phyloP scores from a whole-genome alignment of 1,284 basidiomycete genomes.

The Moniliophthora roreri region DNA sequence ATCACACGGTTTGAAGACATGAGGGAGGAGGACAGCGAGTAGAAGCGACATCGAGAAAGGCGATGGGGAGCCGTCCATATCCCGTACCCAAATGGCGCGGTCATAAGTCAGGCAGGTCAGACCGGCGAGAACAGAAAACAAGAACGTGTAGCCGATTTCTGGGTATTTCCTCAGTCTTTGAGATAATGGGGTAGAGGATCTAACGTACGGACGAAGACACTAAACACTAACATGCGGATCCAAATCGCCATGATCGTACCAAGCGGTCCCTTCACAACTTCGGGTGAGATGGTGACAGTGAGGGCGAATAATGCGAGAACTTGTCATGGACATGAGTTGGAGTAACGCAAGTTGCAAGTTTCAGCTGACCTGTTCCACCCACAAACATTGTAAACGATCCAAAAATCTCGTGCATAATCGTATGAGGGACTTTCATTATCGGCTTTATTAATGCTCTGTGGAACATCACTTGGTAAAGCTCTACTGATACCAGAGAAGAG shows the following conservation, averaged over 20 bases:
- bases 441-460: neutral
- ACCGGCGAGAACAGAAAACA: neutral
- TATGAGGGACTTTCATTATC: neutral
- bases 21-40: neutral
- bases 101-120: neutral
- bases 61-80: conserved; percentile 3
- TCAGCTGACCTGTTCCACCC: neutral
- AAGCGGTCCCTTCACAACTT: neutral
- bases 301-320: neutral
- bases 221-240: neutral
- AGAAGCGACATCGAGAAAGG: conserved; percentile 1
- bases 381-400: neutral
- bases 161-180: neutral
- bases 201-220: neutral
- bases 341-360: neutral
- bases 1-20: neutral
- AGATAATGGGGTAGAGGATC: too few species aligned
- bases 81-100: neutral
- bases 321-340: neutral
- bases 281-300: neutral
- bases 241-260: neutral
- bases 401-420: neutral
- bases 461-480: too few species aligned
- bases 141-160: neutral
- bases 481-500: neutral